Evolutionary conservation across 805 yeast genomes (phyloP).

Genomic region (Wickerhamomyces pijperi): DNA sequence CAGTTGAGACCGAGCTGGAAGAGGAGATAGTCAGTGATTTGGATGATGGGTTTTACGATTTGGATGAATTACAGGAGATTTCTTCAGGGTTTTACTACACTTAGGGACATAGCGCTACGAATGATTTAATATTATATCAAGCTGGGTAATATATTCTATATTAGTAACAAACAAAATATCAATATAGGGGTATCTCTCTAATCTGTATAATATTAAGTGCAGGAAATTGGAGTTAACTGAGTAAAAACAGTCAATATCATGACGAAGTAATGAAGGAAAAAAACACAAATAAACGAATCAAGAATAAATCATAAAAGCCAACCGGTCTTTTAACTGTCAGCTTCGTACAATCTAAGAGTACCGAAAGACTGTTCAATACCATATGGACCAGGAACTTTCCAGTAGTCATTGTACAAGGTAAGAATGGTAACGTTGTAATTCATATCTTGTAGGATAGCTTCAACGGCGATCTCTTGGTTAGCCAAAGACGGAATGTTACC

Average conservation of each 20-base stretch:
- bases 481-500: constrained; percentile 55
- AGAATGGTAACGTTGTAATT: constrained; percentile 58
- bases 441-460: constrained; percentile 44
- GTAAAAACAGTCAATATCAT: no score
- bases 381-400: constrained; percentile 81
- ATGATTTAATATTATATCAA: no score
- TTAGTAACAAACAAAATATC: no score
- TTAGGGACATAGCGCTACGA: not conserved
- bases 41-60: not conserved
- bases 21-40: not conserved
- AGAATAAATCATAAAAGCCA: no score
- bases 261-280: no score
- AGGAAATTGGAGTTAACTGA: no score
- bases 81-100: not conserved
- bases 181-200: no score
- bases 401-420: constrained; percentile 72
- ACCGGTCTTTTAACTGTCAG: no score
- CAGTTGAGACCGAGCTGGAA: not conserved
- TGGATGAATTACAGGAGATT: not conserved
- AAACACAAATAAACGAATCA: no score
- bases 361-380: constrained; percentile 88
- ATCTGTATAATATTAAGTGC: no score
- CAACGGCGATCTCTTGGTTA: constrained; percentile 65
- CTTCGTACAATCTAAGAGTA: constrained; percentile 23
- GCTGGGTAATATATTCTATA: no score